A percentile compares a stretch with the other conserved stretches of the same genome.
phyloP scores from a whole-genome alignment of 2,329 filamentous ascomycete species.

The Lasiodiplodia theobromae region DNA sequence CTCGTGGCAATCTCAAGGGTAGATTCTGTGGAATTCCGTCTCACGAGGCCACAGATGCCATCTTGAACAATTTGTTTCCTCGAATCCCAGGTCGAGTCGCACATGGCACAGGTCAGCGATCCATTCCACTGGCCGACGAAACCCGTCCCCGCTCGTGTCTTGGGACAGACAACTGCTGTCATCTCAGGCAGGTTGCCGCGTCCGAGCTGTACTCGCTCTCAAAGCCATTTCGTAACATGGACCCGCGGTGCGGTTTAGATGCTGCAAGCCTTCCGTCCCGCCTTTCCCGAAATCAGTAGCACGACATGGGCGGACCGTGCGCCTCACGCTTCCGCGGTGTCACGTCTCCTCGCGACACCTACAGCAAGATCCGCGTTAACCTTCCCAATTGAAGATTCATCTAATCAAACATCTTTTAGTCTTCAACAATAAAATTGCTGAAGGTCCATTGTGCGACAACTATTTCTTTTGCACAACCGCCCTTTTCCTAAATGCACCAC shows the following conservation, averaged over 20 bases:
- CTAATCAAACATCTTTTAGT: slow-evolving; percentile 8
- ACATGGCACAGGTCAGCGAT: not conserved
- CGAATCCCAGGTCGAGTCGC: slow-evolving; percentile 9
- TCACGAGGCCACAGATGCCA: not conserved
- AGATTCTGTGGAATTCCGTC: not conserved
- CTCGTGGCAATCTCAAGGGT: too few species aligned
- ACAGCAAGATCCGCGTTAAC: slow-evolving; percentile 4
- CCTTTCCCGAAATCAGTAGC: slow-evolving; percentile 3
- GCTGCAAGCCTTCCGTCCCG: slow-evolving; percentile 16
- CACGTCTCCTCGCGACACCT: slow-evolving; percentile 10
- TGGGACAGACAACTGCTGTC: not conserved
- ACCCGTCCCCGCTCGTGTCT: not conserved
- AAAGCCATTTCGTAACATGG: not conserved
- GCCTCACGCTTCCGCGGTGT: slow-evolving; percentile 9
- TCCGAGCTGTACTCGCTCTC: not conserved
- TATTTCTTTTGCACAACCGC: slow-evolving; percentile 8
- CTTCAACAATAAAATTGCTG: not conserved
- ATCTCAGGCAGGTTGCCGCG: not conserved
- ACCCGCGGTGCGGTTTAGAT: not conserved
- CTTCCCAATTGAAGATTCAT: not conserved
- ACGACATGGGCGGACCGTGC: slow-evolving; percentile 4
- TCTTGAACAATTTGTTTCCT: not conserved
- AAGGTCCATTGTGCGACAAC: not conserved
- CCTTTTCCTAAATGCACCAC: not conserved
- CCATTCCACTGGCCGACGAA: not conserved